A percentile compares a stretch with the other conserved stretches of the same genome.
Conservation (phyloP, 192 early-diverging fungal genomes). For the Spinellus fusiger region DNA sequence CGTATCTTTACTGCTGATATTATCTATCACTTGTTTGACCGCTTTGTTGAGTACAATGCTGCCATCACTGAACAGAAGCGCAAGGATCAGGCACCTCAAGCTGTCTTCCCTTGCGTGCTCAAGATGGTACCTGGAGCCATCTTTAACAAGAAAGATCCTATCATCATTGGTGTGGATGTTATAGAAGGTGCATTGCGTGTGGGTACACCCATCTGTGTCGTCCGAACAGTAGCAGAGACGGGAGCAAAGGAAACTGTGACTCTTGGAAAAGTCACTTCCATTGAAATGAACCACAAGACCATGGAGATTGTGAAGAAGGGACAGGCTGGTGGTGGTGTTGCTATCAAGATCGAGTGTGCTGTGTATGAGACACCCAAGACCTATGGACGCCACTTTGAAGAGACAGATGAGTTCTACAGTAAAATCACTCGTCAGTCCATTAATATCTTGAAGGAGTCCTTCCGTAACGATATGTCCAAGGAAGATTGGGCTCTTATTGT, state of each 20-base stretch:
- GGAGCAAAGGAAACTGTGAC: slow-evolving; percentile 62
- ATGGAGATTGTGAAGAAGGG: slow-evolving; percentile 79
- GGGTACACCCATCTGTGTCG: slow-evolving; percentile 91
- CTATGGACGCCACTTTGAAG: slow-evolving; percentile 89
- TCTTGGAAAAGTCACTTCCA: slow-evolving; percentile 86
- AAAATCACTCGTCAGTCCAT: slow-evolving; percentile 87
- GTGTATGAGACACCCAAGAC: slow-evolving; percentile 82
- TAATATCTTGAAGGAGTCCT: slow-evolving; percentile 90
- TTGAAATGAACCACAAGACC: slow-evolving; percentile 89
- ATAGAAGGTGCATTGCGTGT: slow-evolving; percentile 80
- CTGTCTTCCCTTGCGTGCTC: slow-evolving; percentile 95
- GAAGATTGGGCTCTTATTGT: slow-evolving; percentile 82
- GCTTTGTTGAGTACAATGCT: slow-evolving; percentile 75
- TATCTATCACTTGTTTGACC: slow-evolving; percentile 98
- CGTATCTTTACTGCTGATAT: slow-evolving; percentile 95
- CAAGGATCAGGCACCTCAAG: slow-evolving; percentile 79
- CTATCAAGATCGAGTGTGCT: slow-evolving; percentile 86
- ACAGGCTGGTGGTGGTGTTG: slow-evolving; percentile 75
- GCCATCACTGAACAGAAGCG: slow-evolving; percentile 79
- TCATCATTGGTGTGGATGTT: slow-evolving; percentile 95
- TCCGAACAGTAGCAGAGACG: slow-evolving; percentile 67
- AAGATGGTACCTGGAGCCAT: slow-evolving; percentile 83
- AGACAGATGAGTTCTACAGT: slow-evolving; percentile 70
- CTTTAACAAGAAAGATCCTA: slow-evolving; percentile 94
- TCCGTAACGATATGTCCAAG: slow-evolving; percentile 86